A percentile compares a stretch with the other conserved stretches of the same genome.
These are phyloP conservation scores for Wickerhamiella vanderwaltii DNA, from an alignment of 805 yeast species.

Conservation along the genomic window DNA sequence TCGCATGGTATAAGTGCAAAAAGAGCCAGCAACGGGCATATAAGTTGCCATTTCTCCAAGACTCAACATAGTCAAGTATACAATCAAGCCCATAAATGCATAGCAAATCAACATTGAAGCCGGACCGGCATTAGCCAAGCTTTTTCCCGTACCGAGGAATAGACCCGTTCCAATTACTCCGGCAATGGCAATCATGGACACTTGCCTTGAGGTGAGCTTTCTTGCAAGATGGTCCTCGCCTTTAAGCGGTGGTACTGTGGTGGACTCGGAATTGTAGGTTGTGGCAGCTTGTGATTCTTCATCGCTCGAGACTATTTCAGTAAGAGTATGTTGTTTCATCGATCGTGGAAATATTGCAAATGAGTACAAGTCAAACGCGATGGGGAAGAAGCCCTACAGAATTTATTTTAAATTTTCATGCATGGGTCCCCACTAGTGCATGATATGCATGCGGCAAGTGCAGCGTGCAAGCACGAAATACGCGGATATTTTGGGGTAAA, in stretches of 20 bases:
- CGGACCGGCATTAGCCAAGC: conserved; percentile 41
- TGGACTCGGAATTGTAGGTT: neutral
- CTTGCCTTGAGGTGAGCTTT: conserved; percentile 33
- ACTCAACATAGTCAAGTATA: conserved; percentile 41
- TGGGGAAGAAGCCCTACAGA: too few relatives aligned
- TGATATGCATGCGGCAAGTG: too few relatives aligned
- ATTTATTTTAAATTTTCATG: too few relatives aligned
- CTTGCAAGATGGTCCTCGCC: conserved; percentile 21
- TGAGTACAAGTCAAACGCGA: too few relatives aligned
- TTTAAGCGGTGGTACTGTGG: neutral
- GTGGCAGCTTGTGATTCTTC: too few relatives aligned
- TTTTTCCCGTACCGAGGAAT: conserved; percentile 39
- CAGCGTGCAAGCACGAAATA: too few relatives aligned
- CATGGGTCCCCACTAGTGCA: too few relatives aligned
- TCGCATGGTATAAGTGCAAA: conserved; percentile 38
- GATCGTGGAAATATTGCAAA: too few relatives aligned
- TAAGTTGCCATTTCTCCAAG: conserved; percentile 47
- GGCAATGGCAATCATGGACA: conserved; percentile 62
- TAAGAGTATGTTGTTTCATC: too few relatives aligned
- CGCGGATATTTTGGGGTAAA: too few relatives aligned
- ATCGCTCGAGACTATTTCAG: too few relatives aligned
- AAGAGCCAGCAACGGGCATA: conserved; percentile 44
- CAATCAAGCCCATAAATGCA: conserved; percentile 38
- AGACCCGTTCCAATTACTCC: conserved; percentile 67
- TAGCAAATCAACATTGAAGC: conserved; percentile 41